A percentile compares a stretch with the other conserved stretches of the same genome.
phyloP scores from a whole-genome alignment of 129 eudicot species.

The Centaurea solstitialis region DNA sequence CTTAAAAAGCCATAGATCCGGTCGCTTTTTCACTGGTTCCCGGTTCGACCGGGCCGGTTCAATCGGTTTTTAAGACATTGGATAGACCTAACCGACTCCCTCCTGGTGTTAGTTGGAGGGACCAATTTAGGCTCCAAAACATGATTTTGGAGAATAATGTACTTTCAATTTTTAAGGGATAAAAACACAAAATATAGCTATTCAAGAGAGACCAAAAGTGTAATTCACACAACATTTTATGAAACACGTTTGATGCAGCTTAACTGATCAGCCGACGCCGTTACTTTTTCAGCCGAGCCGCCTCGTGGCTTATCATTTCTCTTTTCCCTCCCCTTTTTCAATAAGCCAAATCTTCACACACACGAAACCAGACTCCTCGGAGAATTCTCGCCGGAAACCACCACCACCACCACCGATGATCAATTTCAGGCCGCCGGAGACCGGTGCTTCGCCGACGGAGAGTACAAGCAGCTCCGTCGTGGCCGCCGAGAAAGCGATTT shows the following conservation, averaged over 20 bases:
- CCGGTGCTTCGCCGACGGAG: conserved; percentile 33
- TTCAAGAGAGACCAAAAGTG: background rate
- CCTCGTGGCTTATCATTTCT: background rate
- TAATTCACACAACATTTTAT: too few species aligned
- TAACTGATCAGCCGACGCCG: background rate
- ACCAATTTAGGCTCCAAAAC: too few species aligned
- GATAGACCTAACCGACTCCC: too few species aligned
- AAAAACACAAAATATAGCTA: too few species aligned
- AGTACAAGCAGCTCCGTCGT: conserved; percentile 38
- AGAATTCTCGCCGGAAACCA: background rate
- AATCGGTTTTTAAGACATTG: too few species aligned
- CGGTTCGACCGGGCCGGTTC: too few species aligned
- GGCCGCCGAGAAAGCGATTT: conserved; percentile 81
- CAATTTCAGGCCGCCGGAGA: conserved; percentile 52
- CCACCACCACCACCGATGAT: conserved; percentile 23
- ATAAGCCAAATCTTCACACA: background rate
- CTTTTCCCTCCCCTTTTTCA: background rate
- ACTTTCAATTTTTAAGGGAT: too few species aligned
- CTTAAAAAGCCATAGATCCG: too few species aligned
- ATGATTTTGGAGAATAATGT: too few species aligned
- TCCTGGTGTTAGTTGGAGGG: too few species aligned
- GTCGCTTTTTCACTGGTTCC: too few species aligned
- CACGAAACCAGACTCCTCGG: background rate
- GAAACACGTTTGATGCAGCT: background rate
- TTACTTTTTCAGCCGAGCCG: background rate